Evolutionary conservation across 208 protist species (phyloP), one percentile per base, ranked within the genome.

Genomic region (Phytomonas francai): DNA sequence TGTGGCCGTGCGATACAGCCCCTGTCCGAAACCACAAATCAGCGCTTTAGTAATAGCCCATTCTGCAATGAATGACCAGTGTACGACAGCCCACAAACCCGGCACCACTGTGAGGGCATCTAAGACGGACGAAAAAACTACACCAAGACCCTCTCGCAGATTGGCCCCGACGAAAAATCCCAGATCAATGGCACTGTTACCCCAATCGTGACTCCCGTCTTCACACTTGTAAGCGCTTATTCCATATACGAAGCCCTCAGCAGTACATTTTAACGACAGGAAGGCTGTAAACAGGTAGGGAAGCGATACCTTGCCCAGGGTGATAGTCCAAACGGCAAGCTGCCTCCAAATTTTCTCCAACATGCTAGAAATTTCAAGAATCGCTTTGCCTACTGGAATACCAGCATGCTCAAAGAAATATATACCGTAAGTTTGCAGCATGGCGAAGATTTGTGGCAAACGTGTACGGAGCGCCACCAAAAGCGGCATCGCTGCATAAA

Each of bases 101-200:
- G 88, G 85, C 30, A 93, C 71, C 51, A 89, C 49, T 66, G 89
- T 84, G n/a, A 87, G 28, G 22, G 72, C 74, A 34, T 91, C 88
- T 28, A 77, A 31, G 22, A 60, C 31, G 14, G 68, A 68, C 3
- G 71, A 70, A 14, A 76, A 31, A 9, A 75, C 64, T 5, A 77
- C 63, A n/a, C 33, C 62, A n/a, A 73, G 49, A 12, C 59, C 66
- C 39, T 67, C 59, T 6, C 69, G 78, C 56, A 76, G 63, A 42
- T 63, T 54, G 27, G 62, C 73, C 11, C 84, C 87, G 25, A 80
- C 36, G n/a, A 36, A n/a, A 68, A 79, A 86, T 31, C 69, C 59
- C n/a, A 63, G 14, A 9, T 54, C 45, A 5, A 22, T 54, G 19
- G 45, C 22, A 25, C 19, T 25, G 22, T 54, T 54, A 54, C 25